Conservation (phyloP, 202 grass and related monocot species). For the Saccharum hybrid region DNA sequence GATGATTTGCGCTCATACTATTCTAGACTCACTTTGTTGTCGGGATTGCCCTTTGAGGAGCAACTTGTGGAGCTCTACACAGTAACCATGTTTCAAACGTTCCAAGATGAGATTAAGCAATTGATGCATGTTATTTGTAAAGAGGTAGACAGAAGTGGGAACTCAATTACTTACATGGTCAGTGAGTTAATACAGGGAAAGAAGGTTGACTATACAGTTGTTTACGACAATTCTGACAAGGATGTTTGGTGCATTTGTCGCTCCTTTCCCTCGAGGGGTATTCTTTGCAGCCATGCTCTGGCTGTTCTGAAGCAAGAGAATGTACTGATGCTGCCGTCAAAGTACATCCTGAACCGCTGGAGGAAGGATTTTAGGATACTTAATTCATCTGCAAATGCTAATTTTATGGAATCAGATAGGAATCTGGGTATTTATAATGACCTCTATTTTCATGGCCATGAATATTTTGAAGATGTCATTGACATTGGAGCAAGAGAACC, state of each 20-base stretch:
- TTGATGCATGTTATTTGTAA: constrained; percentile 95
- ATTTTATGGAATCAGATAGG: constrained; percentile 36
- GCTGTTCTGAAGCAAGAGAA: constrained; percentile 83
- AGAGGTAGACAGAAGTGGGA: constrained; percentile 72
- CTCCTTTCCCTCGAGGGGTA: constrained; percentile 87
- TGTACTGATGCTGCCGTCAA: constrained; percentile 77
- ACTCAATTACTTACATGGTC: constrained; percentile 72
- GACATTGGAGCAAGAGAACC: constrained; percentile 81
- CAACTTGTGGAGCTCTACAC: constrained; percentile 84
- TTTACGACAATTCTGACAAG: constrained; percentile 81
- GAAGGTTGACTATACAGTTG: constrained; percentile 85
- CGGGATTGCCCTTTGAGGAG: constrained; percentile 87
- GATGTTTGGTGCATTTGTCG: constrained; percentile 96
- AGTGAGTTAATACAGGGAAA: constrained; percentile 90
- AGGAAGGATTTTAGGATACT: constrained; percentile 89
- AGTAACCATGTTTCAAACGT: constrained; percentile 78
- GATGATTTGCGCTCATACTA: constrained; percentile 95
- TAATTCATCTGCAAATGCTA: constrained; percentile 46
- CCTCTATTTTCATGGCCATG: constrained; percentile 62
- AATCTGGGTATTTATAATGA: constrained; percentile 65
- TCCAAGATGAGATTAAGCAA: constrained; percentile 91
- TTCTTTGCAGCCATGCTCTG: constrained; percentile 87
- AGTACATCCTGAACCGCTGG: constrained; percentile 92
- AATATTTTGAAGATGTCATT: constrained; percentile 68
- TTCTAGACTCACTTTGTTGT: constrained; percentile 75